Evolutionary conservation across 371 early-diverging fungal genomes (phyloP).

Genomic region (Mortierella sp.): DNA sequence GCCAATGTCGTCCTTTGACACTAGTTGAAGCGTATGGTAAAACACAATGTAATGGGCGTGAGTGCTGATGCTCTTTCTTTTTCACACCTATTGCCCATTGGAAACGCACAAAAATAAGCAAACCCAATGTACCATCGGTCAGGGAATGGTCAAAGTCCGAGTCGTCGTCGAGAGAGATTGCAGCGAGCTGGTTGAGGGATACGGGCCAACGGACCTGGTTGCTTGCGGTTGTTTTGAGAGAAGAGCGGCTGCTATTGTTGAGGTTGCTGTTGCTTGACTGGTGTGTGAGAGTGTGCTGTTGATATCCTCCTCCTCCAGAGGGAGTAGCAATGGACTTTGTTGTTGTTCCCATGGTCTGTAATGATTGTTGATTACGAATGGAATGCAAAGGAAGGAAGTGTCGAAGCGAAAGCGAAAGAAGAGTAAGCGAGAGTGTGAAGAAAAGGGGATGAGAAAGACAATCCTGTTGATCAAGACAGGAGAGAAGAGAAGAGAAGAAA

Average conservation of each 20-base stretch:
- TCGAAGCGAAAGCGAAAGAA: neutral
- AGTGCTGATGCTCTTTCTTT: neutral
- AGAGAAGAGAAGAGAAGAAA: neutral
- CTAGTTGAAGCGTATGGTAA: constrained; percentile 6
- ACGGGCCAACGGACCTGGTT: constrained; percentile 53
- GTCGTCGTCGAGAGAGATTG: constrained; percentile 55
- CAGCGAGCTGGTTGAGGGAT: constrained; percentile 56
- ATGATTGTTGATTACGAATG: neutral
- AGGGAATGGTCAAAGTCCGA: constrained; percentile 55
- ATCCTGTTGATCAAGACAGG: no score
- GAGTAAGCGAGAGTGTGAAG: neutral
- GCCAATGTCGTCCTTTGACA: constrained; percentile 38
- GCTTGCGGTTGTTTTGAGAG: constrained; percentile 27
- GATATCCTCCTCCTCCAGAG: neutral
- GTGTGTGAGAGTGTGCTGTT: constrained; percentile 10
- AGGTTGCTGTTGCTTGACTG: constrained; percentile 15
- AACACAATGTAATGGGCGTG: neutral
- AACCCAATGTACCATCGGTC: constrained; percentile 29
- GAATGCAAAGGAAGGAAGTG: neutral
- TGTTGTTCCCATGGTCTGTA: constrained; percentile 5
- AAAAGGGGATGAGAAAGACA: neutral
- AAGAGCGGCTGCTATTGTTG: constrained; percentile 19
- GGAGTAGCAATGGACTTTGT: neutral
- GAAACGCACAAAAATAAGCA: neutral
- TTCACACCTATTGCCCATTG: no score